These are phyloP conservation scores for Penicillium longicatenatum DNA, from an alignment of 495 filamentous ascomycete species.

Conservation along the genomic window DNA sequence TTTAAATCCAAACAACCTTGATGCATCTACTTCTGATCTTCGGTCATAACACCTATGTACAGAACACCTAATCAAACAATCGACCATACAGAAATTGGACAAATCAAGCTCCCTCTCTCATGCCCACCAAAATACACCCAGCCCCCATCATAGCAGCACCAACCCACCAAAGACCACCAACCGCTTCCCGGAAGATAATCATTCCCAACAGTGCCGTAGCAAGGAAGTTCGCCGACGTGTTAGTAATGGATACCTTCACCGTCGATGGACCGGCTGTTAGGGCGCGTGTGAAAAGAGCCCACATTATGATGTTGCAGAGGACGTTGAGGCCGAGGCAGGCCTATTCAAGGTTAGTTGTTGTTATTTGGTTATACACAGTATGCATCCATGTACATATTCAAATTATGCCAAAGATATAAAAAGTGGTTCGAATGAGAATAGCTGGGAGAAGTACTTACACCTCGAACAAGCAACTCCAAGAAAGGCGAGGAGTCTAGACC, in stretches of 20 bases:
- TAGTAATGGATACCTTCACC: constrained; percentile 88
- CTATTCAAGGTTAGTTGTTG: constrained; percentile 42
- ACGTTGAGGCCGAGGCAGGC: constrained; percentile 87
- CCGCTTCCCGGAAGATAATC: constrained; percentile 68
- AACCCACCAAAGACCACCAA: constrained; percentile 84
- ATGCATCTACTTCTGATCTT: too few species aligned
- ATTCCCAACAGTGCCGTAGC: constrained; percentile 83
- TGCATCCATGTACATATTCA: not conserved
- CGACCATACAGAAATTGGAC: too few species aligned
- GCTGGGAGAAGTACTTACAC: constrained; percentile 53
- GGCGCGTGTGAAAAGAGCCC: constrained; percentile 81
- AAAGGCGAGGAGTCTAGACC: constrained; percentile 49
- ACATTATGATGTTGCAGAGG: constrained; percentile 91
- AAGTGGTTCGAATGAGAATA: not conserved
- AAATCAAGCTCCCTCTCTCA: constrained; percentile 61
- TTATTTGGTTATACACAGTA: not conserved
- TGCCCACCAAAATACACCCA: constrained; percentile 88
- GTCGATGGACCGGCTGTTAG: constrained; percentile 81
- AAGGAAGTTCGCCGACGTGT: constrained; percentile 91
- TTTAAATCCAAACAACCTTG: too few species aligned
- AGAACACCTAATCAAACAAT: too few species aligned
- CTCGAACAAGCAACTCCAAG: constrained; percentile 67
- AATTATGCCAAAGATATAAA: constrained; percentile 6
- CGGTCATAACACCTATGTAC: too few species aligned
- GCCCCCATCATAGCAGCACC: constrained; percentile 83